phyloP scores from a whole-genome alignment of 2,329 filamentous ascomycete species.

The Neofusicoccum sp. region DNA sequence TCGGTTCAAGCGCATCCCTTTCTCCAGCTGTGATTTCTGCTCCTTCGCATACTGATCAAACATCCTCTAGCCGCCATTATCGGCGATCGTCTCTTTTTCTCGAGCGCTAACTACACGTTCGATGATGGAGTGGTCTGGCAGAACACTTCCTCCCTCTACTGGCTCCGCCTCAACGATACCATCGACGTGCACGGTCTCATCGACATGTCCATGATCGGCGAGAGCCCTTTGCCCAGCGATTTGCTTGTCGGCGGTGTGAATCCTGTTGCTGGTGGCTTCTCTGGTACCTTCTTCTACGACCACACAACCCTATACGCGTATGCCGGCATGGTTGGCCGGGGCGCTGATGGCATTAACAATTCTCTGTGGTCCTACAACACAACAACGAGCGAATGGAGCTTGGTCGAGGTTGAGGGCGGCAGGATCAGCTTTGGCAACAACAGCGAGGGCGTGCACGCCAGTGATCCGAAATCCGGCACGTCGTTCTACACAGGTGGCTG shows the following conservation, averaged over 20 bases:
- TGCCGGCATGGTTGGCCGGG: neutral
- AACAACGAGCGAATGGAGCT: neutral
- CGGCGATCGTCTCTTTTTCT: constrained; percentile 6
- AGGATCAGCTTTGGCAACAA: neutral
- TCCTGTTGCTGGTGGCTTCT: neutral
- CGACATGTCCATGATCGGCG: neutral
- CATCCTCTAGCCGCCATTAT: neutral
- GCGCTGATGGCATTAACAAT: neutral
- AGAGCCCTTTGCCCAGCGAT: neutral
- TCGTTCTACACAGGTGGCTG: constrained; percentile 11
- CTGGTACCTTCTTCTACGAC: constrained; percentile 9
- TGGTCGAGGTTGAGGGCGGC: neutral
- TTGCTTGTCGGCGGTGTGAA: neutral
- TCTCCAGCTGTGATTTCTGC: neutral
- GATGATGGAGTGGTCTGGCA: neutral
- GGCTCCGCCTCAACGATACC: neutral
- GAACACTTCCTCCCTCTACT: constrained; percentile 8
- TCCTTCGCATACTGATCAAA: neutral
- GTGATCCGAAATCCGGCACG: neutral
- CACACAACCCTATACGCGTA: constrained; percentile 16
- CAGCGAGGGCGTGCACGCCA: neutral
- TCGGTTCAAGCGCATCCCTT: neutral
- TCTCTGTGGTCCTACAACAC: constrained; percentile 9
- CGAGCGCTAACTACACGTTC: constrained; percentile 16
- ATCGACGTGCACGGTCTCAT: neutral